Base-by-base conservation (phyloP, 371 early-diverging fungal genomes). In the Mortierella sp. region DNA sequence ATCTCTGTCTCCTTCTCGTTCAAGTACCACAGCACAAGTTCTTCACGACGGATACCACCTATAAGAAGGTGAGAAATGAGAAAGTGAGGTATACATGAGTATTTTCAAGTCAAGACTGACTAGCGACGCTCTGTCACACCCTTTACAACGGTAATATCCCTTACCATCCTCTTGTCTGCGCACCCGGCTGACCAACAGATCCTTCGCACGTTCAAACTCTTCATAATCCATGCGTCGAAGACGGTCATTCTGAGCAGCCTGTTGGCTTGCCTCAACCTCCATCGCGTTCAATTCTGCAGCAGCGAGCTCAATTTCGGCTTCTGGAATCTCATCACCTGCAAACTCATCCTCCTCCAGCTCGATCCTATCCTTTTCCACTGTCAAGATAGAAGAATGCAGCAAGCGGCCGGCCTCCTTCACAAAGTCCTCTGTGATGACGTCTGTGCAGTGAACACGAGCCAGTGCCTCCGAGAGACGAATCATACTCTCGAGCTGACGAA, bases 401-500 rank as follows among this genome's bases (percentile, higher is more conserved):
- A 99, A 87, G 43, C 92, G 85, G 59, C 88, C 92, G 5, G 99
- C 99, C 83, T 99, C 99, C 39, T 87, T 81, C 11, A 99, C 99
- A 80, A 96, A 94, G 3, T 81, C 81, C 34, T 87, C 84, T 3
- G 82, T 84, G 41, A 97, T 90, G 63, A 86, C 80, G 23, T 89
- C 85, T 50, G 89, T 82, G 63, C 95, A 92, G 70, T 97, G 89
- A 39, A 96, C 93, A 76, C 97, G 92, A 11, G 99, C 99, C 78
- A 98, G 86, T 4, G 99, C 99, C 83, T 99, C 99, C 21, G 94
- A 91, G 32, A 99, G 87, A 63, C 99, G 95, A 39, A 99, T 91
- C 88, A 99, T 94, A 73, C 94, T 93, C 85, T 99, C 99, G 28
- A 99, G 85, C 80, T 99, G 99, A 62, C 99, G 92, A 15, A 99